Base-by-base conservation (phyloP, 805 yeast genomes). In the Saccharomycopsis capsularis region DNA sequence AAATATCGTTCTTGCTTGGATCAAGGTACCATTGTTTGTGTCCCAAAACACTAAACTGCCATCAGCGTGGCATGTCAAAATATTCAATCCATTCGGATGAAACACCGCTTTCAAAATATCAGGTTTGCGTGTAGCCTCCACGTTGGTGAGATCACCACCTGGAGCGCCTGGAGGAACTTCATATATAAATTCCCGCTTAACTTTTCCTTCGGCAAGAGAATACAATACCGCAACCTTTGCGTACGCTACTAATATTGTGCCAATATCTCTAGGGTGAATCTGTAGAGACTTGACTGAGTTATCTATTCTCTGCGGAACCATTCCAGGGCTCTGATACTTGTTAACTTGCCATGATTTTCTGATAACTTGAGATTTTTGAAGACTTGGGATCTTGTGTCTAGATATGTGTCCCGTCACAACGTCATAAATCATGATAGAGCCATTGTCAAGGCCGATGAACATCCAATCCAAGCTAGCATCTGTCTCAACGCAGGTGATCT, bases 41-140 rank as follows among this genome's bases (percentile, higher is more conserved):
- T 93, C 99, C 97, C 98, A 93, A 60, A 93, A 93, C 1, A 79
- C 95, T 34, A 93, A 59, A 0, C 95, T 76, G 47, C 91, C 91
- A 59, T 90, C 96, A 21, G 70, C 80, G 63, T 91, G 95, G 2
- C 79, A 74, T 0, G 96, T 82, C 19, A 85, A 73, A 2, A 87
- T 67, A 60, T 90, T 95, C 40, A 89, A 73, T 0, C 98, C 96
- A 60, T 88, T 88, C 2, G 99, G 99, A 63, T 91, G 97, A 78
- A 86, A 93, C 30, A 78, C 69, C 0, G 95, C 81, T 44, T 80
- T 67, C 1, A 67, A 50, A 0, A 72, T 57, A 21, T 59, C 62
- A 2, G 81, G 81, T n/a, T 52, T 57, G 44, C 81, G 60, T 0
- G 59, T 38, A 1, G 63, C 58, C 19, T 59, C 56, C 3, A 63